A percentile compares a stretch with the other conserved stretches of the same genome.
These are phyloP conservation scores for Fusarium sp. DNA, from an alignment of 2,329 filamentous ascomycete genomes.

Conservation along the genomic window DNA sequence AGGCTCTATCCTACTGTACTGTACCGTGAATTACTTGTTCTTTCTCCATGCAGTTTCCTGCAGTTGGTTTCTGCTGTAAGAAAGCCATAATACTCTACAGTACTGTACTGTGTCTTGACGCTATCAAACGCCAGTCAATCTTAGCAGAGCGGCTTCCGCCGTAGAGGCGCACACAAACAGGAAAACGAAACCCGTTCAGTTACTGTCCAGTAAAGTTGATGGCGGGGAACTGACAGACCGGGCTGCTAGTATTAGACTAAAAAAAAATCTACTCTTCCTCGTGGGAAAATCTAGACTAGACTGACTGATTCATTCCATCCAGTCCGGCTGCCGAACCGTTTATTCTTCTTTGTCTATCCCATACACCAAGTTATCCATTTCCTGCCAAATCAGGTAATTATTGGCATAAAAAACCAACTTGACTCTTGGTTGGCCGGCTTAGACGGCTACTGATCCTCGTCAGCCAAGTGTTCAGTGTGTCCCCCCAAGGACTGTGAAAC, in stretches of 20 bases:
- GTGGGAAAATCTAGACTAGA: neutral
- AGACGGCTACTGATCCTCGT: conserved; percentile 29
- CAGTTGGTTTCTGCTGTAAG: neutral
- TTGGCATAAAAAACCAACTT: neutral
- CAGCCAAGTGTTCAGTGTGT: conserved; percentile 16
- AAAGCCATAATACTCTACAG: neutral
- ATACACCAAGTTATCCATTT: neutral
- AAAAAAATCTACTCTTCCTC: neutral
- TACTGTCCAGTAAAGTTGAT: neutral
- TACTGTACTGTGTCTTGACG: neutral
- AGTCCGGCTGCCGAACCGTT: conserved; percentile 26
- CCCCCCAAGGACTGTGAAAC: conserved; percentile 15
- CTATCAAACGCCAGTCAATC: conserved; percentile 13
- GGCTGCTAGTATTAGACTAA: neutral
- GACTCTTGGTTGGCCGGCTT: conserved; percentile 18
- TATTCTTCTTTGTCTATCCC: conserved; percentile 23
- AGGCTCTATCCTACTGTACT: neutral
- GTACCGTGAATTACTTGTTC: conserved; percentile 6
- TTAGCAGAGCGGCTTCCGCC: conserved; percentile 6
- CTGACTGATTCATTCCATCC: conserved; percentile 38
- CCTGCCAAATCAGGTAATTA: conserved; percentile 23
- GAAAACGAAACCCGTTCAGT: conserved; percentile 16
- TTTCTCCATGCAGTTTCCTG: neutral
- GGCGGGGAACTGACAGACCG: too few relatives aligned
- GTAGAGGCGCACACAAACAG: conserved; percentile 10